Evolutionary conservation across 2,329 filamentous ascomycete species (phyloP).

Genomic region (Elsinoe ampelina): DNA sequence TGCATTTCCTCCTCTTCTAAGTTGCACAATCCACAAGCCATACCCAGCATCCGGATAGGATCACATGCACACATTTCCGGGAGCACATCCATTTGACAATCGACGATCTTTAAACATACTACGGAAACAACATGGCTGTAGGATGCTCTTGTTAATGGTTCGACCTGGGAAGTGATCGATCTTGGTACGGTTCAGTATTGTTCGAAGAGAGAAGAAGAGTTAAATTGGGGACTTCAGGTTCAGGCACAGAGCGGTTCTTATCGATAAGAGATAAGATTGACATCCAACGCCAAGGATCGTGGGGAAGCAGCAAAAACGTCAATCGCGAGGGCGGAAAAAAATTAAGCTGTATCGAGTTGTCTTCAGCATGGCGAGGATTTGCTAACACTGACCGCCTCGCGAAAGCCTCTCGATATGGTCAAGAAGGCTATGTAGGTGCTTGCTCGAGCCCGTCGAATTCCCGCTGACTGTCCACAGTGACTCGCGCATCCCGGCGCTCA

Average conservation of each 20-base stretch:
- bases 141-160: too few relatives aligned
- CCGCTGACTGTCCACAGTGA: conserved; percentile 50
- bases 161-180: too few relatives aligned
- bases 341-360: background rate
- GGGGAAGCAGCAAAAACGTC: background rate
- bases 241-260: background rate
- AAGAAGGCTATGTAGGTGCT: conserved; percentile 44
- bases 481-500: conserved; percentile 80
- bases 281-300: background rate
- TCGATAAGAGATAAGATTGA: conserved; percentile 3
- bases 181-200: background rate
- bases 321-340: background rate
- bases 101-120: too few relatives aligned
- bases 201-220: too few relatives aligned
- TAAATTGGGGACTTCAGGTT: too few relatives aligned
- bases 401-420: conserved; percentile 37
- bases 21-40: too few relatives aligned
- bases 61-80: too few relatives aligned
- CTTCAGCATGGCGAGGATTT: background rate
- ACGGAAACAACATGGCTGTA: too few relatives aligned
- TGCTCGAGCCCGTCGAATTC: background rate
- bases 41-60: too few relatives aligned
- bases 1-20: too few relatives aligned
- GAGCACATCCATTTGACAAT: too few relatives aligned
- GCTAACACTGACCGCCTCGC: background rate